A percentile compares a stretch with the other conserved stretches of the same genome.
Conservation (phyloP, 768 basidiomycete species). For the Termitomyces sp. region DNA sequence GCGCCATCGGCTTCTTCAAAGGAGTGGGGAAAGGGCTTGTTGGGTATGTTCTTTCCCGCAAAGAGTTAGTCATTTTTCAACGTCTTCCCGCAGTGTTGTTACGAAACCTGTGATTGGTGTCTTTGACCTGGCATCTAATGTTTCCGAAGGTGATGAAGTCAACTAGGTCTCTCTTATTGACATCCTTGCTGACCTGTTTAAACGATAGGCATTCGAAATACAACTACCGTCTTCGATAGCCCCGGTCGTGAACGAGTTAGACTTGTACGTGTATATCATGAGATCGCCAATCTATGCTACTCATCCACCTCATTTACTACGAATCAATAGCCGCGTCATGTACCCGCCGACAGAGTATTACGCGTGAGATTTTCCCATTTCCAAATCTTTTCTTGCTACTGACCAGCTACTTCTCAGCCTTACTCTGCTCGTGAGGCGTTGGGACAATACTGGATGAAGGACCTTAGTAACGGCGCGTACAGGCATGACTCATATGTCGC, state of each 20-base stretch:
- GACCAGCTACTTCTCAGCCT: conserved; percentile 44
- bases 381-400: not conserved
- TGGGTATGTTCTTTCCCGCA: conserved; percentile 49
- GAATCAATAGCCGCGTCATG: conserved; percentile 66
- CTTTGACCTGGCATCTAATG: conserved; percentile 92
- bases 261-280: conserved; percentile 36
- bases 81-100: conserved; percentile 53
- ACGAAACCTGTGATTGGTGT: conserved; percentile 97
- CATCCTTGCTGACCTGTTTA: not conserved
- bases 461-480: conserved; percentile 86
- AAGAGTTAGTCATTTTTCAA: not conserved
- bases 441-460: conserved; percentile 97
- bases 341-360: conserved; percentile 84
- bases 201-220: conserved; percentile 84
- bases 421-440: conserved; percentile 87
- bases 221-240: conserved; percentile 96
- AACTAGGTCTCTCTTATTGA: not conserved
- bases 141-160: conserved; percentile 70
- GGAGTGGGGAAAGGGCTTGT: conserved; percentile 96
- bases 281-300: not conserved
- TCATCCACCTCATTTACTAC: not conserved
- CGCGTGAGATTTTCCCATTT: conserved; percentile 47
- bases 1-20: conserved; percentile 96
- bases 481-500: conserved; percentile 86
- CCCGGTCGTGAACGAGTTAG: conserved; percentile 85